Conservation (phyloP, 768 basidiomycete genomes). For the Naganishia randhawae region DNA sequence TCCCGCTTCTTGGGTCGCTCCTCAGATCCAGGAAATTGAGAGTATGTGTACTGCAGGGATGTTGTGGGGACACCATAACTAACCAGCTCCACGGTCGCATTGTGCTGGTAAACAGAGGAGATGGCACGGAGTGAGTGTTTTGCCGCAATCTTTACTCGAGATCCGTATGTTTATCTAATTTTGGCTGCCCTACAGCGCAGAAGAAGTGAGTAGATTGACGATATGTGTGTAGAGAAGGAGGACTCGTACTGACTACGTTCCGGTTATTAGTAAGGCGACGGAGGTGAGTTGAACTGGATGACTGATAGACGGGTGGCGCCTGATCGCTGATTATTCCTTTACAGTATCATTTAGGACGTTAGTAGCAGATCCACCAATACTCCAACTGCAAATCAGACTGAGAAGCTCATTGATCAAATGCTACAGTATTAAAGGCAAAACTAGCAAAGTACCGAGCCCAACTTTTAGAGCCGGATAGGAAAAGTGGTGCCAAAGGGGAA, state of each 20-base stretch:
- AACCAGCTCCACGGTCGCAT: neutral
- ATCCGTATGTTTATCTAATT: constrained; percentile 1
- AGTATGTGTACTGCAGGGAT: constrained; percentile 57
- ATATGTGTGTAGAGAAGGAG: neutral
- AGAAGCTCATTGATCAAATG: neutral
- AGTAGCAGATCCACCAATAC: neutral
- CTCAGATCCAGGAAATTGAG: constrained; percentile 90
- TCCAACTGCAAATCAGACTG: no score
- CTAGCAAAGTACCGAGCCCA: constrained; percentile 90
- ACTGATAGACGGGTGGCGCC: neutral
- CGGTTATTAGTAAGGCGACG: constrained; percentile 19
- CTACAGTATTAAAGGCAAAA: constrained; percentile 72
- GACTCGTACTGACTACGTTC: neutral
- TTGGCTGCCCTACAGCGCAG: constrained; percentile 60
- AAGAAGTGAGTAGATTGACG: constrained; percentile 75
- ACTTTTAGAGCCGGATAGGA: constrained; percentile 82
- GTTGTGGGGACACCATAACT: no score
- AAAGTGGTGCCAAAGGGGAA: constrained; percentile 66
- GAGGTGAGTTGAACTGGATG: neutral
- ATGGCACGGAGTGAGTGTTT: constrained; percentile 85
- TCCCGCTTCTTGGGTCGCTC: neutral
- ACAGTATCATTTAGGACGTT: constrained; percentile 15
- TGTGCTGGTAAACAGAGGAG: constrained; percentile 64
- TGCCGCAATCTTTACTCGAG: neutral
- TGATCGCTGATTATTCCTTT: neutral